A percentile compares a stretch with the other conserved stretches of the same genome.
phyloP scores from a whole-genome alignment of 2,329 filamentous ascomycete genomes.

The Gnomoniopsis sp. region DNA sequence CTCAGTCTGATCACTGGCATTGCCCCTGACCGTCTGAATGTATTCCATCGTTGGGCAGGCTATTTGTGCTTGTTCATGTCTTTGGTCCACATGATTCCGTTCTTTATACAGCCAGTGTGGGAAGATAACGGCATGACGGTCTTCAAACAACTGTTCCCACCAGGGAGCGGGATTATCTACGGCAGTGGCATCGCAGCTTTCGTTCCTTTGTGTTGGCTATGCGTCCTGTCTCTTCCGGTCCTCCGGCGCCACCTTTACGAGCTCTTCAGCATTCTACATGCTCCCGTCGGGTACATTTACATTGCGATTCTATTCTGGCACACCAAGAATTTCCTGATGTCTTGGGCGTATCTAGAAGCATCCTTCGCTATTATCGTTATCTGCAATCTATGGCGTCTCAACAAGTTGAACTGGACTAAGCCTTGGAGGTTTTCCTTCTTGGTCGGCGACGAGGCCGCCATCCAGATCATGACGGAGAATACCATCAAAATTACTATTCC shows the following conservation, averaged over 20 bases:
- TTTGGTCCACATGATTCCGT: conserved; percentile 81
- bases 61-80: conserved; percentile 82
- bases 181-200: conserved; percentile 82
- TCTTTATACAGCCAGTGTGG: conserved; percentile 86
- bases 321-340: conserved; percentile 85
- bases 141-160: conserved; percentile 67
- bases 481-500: conserved; percentile 95
- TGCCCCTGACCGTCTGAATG: conserved; percentile 86
- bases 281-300: conserved; percentile 77
- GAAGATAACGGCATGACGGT: conserved; percentile 70
- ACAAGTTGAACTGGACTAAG: conserved; percentile 86
- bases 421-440: conserved; percentile 77
- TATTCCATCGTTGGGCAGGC: conserved; percentile 87
- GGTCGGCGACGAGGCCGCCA: conserved; percentile 86
- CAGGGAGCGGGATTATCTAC: conserved; percentile 68
- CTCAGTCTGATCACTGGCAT: conserved; percentile 84
- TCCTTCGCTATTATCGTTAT: conserved; percentile 75
- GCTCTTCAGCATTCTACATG: conserved; percentile 76
- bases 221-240: conserved; percentile 76
- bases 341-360: conserved; percentile 84
- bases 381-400: conserved; percentile 71
- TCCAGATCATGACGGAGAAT: conserved; percentile 86
- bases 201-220: conserved; percentile 78
- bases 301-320: conserved; percentile 92
- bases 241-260: conserved; percentile 79